A percentile compares a stretch with the other conserved stretches of the same genome.
Evolutionary conservation across 2,329 filamentous ascomycete genomes (phyloP).

Genomic region (Aspergillus sp.): DNA sequence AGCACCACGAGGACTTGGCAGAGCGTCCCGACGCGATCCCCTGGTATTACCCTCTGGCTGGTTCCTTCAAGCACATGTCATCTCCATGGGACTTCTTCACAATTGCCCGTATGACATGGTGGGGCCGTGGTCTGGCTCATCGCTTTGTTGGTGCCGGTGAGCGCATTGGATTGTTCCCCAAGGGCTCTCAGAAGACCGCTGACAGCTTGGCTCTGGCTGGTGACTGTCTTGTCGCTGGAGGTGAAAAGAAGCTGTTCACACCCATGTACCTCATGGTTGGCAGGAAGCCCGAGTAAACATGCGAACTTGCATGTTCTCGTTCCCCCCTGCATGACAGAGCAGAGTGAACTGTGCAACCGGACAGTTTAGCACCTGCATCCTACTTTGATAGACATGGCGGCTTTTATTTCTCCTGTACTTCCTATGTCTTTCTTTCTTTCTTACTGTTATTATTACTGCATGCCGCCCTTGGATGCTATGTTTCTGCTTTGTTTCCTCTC

Average conservation of each 20-base stretch:
- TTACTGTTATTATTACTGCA: conserved; percentile 12
- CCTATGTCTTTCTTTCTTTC: conserved; percentile 5
- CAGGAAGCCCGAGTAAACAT: conserved; percentile 63
- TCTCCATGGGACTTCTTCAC: conserved; percentile 75
- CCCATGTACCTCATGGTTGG: conserved; percentile 98
- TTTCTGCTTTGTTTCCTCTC: conserved; percentile 5
- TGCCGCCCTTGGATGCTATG: conserved; percentile 14
- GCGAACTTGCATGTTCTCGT: conserved; percentile 1
- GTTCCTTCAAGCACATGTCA: conserved; percentile 78
- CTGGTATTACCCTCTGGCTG: conserved; percentile 92
- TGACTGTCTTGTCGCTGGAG: conserved; percentile 83
- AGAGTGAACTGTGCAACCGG: conserved; percentile 9
- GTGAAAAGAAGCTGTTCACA: conserved; percentile 86
- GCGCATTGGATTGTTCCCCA: conserved; percentile 67
- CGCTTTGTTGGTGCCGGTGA: conserved; percentile 73
- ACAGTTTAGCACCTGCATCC: conserved; percentile 6
- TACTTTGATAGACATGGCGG: conserved; percentile 10
- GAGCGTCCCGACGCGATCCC: conserved; percentile 68
- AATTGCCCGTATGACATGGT: conserved; percentile 82
- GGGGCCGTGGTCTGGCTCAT: conserved; percentile 72
- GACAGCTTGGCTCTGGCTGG: conserved; percentile 78
- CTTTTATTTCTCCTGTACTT: conserved; percentile 6
- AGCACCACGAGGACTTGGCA: conserved; percentile 82
- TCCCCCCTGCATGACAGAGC: neutral
- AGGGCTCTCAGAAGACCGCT: conserved; percentile 89